Conservation (phyloP, 345 rosid species). For the Gossypium raimondii region DNA sequence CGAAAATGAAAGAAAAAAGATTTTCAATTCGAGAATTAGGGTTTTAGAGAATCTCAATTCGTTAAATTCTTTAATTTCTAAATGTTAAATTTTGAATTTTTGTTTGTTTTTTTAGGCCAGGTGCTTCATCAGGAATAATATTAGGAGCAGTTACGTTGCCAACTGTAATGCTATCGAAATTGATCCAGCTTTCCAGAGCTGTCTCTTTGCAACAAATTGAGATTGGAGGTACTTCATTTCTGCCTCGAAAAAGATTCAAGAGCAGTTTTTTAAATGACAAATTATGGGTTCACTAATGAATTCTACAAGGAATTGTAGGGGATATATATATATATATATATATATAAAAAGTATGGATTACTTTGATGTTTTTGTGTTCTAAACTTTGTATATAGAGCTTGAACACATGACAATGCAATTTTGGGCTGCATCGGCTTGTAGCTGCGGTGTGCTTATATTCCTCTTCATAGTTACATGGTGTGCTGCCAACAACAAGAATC, state of each 20-base stretch:
- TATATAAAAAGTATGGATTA: neutral
- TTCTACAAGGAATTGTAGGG: neutral
- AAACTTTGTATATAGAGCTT: constrained; percentile 39
- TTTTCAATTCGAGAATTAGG: neutral
- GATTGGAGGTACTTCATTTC: constrained; percentile 40
- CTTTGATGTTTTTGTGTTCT: constrained; percentile 7
- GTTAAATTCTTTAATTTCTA: neutral
- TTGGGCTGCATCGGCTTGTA: constrained; percentile 67
- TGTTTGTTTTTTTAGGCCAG: constrained; percentile 48
- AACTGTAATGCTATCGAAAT: constrained; percentile 61
- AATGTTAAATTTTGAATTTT: neutral
- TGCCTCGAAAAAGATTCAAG: constrained; percentile 24
- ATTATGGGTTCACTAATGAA: neutral
- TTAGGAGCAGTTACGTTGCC: constrained; percentile 86
- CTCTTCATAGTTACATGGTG: constrained; percentile 38
- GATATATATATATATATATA: neutral
- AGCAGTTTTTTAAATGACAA: constrained; percentile 15
- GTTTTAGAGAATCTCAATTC: neutral
- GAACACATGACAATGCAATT: constrained; percentile 67
- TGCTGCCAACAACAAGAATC: constrained; percentile 17
- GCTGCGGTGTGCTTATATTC: constrained; percentile 61
- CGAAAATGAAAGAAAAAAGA: constrained; percentile 17
- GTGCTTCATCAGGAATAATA: constrained; percentile 84
- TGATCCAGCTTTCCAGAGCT: constrained; percentile 74
- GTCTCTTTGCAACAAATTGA: constrained; percentile 41